Conservation (phyloP, 78 protist species). For the Monosiga brevicollis region DNA sequence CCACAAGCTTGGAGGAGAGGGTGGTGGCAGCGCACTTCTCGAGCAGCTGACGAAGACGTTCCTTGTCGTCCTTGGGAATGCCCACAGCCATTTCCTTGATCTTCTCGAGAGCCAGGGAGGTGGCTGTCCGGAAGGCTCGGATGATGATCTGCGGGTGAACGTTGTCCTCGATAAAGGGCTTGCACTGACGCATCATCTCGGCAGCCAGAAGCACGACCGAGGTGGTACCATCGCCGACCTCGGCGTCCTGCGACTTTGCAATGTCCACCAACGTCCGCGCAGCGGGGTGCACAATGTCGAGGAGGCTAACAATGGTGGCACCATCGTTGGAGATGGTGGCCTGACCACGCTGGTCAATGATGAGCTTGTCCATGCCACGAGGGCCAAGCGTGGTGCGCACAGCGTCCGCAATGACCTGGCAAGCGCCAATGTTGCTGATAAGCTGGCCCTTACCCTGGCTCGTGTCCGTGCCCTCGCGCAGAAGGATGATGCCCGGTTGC, state of each 20-base stretch:
- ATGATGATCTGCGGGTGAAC: slow-evolving; percentile 96
- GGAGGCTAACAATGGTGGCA: slow-evolving; percentile 96
- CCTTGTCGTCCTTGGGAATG: slow-evolving; percentile 10
- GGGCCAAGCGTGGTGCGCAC: slow-evolving; percentile 76
- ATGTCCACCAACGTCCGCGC: slow-evolving; percentile 96
- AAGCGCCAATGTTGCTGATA: slow-evolving; percentile 94
- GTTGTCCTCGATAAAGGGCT: slow-evolving; percentile 94
- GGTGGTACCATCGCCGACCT: slow-evolving; percentile 99
- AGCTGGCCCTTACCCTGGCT: slow-evolving; percentile 97
- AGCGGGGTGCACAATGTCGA: slow-evolving; percentile 99
- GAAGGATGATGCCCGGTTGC: slow-evolving; percentile 87
- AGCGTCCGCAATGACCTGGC: slow-evolving; percentile 65
- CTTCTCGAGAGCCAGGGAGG: slow-evolving; percentile 43
- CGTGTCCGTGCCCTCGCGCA: slow-evolving; percentile 97
- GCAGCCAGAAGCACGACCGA: slow-evolving; percentile 96
- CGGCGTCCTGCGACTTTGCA: slow-evolving; percentile 74
- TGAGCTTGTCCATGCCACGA: slow-evolving; percentile 91
- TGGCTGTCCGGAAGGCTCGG: slow-evolving; percentile 63
- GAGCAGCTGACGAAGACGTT: slow-evolving; percentile 52
- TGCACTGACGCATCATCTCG: slow-evolving; percentile 84
- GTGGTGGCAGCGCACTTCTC: slow-evolving; percentile 91
- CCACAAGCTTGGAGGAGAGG: slow-evolving; percentile 92
- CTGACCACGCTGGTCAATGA: slow-evolving; percentile 34
- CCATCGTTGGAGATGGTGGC: slow-evolving; percentile 99
- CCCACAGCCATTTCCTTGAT: slow-evolving; percentile 27